Evolutionary conservation across 164 flowering plant genomes (phyloP).

Genomic region (Protea cynaroides): DNA sequence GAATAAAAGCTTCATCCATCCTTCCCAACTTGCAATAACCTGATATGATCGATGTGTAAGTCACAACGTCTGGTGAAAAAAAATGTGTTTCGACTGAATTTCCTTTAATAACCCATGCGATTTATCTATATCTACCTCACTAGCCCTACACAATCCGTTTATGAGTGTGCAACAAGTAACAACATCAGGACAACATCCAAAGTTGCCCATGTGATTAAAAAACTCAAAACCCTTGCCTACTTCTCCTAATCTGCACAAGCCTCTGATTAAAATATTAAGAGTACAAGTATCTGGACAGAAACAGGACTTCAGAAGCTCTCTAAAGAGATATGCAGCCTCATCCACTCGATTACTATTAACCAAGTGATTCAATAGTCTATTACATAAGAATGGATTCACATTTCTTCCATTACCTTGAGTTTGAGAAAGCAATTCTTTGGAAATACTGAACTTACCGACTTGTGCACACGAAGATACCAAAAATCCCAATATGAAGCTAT

Average conservation of each 20-base stretch:
- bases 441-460: slow-evolving; percentile 35
- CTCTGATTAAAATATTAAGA: slow-evolving; percentile 67
- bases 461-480: slow-evolving; percentile 37
- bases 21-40: slow-evolving; percentile 63
- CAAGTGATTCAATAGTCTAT: slow-evolving; percentile 48
- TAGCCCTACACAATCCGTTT: slow-evolving; percentile 51
- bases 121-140: slow-evolving; percentile 49
- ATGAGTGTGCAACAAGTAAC: slow-evolving; percentile 69
- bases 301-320: slow-evolving; percentile 28
- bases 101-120: slow-evolving; percentile 40
- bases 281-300: slow-evolving; percentile 48
- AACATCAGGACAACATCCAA: slow-evolving; percentile 61
- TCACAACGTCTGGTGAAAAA: slow-evolving; percentile 51
- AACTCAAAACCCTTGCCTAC: slow-evolving; percentile 48
- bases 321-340: slow-evolving; percentile 57
- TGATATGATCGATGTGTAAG: slow-evolving; percentile 63
- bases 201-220: slow-evolving; percentile 51
- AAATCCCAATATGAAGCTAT: slow-evolving; percentile 27
- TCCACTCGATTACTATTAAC: slow-evolving; percentile 34
- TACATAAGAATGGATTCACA: slow-evolving; percentile 28
- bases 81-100: slow-evolving; percentile 17
- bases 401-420: slow-evolving; percentile 15
- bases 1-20: slow-evolving; percentile 48
- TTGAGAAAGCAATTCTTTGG: slow-evolving; percentile 34
- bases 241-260: slow-evolving; percentile 48